phyloP scores from a whole-genome alignment of 805 yeast genomes.

The Pichia paraexigua region DNA sequence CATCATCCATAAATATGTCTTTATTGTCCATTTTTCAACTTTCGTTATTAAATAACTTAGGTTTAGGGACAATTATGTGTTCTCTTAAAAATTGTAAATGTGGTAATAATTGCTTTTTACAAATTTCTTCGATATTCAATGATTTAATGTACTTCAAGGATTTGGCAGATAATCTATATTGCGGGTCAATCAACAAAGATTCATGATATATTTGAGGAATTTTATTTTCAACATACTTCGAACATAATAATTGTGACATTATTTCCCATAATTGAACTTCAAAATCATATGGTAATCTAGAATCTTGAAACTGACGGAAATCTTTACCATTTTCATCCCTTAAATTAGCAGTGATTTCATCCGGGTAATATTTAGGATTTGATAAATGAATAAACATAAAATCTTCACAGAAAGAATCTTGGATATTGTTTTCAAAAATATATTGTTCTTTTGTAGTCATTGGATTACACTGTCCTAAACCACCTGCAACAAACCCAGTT shows the following conservation, averaged over 20 bases:
- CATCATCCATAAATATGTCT: background rate
- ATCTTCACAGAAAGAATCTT: conserved; percentile 11
- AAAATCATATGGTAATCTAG: conserved; percentile 28
- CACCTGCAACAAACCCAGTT: conserved; percentile 31
- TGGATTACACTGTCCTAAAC: conserved; percentile 37
- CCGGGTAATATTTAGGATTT: conserved; percentile 44
- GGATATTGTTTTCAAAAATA: conserved; percentile 10
- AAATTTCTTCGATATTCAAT: conserved; percentile 20
- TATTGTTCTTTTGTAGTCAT: conserved; percentile 29
- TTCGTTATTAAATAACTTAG: background rate
- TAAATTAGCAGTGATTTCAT: conserved; percentile 3
- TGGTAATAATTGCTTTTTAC: conserved; percentile 29
- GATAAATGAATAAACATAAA: conserved; percentile 50
- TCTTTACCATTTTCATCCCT: conserved; percentile 17
- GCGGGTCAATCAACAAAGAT: conserved; percentile 12
- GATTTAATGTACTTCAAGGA: conserved; percentile 25
- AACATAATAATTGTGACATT: conserved; percentile 31
- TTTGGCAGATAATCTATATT: conserved; percentile 7
- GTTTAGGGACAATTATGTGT: background rate
- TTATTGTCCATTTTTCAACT: background rate
- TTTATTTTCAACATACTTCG: conserved; percentile 8
- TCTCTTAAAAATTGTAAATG: conserved; percentile 28
- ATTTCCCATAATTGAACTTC: conserved; percentile 35
- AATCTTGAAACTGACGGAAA: conserved; percentile 27
- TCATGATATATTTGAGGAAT: conserved; percentile 9